Evolutionary conservation across 352 stramenopile genomes (phyloP).

Genomic region (Pythium apleroticum): DNA sequence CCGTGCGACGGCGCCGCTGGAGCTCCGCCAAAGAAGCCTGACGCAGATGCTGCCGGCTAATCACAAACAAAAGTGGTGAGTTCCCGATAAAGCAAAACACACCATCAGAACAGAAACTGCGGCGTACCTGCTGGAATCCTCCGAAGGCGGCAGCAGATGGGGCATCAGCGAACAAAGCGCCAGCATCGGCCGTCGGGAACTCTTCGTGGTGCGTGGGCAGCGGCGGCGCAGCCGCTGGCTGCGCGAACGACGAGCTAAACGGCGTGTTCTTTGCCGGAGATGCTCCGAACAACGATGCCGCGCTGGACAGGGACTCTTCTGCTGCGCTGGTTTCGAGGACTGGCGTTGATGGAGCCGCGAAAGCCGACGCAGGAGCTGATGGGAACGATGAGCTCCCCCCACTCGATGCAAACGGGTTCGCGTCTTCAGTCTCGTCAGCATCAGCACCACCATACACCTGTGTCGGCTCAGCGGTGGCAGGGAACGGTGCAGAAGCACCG

Average conservation of each 20-base stretch:
- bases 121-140: slow-evolving; percentile 23
- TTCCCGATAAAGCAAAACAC: too few species aligned
- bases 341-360: not conserved
- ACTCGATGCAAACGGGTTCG: slow-evolving; percentile 47
- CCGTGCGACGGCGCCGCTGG: not conserved
- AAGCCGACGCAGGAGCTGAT: slow-evolving; percentile 12
- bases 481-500: not conserved
- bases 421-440: slow-evolving; percentile 20
- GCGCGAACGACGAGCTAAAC: slow-evolving; percentile 44
- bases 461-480: not conserved
- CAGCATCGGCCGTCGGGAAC: slow-evolving; percentile 48
- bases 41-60: slow-evolving; percentile 11
- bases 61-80: slow-evolving; percentile 14
- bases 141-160: slow-evolving; percentile 35
- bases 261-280: slow-evolving; percentile 45
- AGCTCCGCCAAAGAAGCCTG: slow-evolving; percentile 19
- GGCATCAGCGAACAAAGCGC: slow-evolving; percentile 56
- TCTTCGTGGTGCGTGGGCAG: slow-evolving; percentile 30
- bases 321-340: not conserved
- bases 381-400: slow-evolving; percentile 36
- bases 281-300: slow-evolving; percentile 61
- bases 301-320: slow-evolving; percentile 36
- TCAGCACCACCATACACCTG: slow-evolving; percentile 3
- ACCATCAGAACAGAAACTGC: too few species aligned
- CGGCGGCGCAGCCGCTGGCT: slow-evolving; percentile 9